phyloP scores from a whole-genome alignment of 2,329 filamentous ascomycete genomes.

The Cladophialophora yegresii region DNA sequence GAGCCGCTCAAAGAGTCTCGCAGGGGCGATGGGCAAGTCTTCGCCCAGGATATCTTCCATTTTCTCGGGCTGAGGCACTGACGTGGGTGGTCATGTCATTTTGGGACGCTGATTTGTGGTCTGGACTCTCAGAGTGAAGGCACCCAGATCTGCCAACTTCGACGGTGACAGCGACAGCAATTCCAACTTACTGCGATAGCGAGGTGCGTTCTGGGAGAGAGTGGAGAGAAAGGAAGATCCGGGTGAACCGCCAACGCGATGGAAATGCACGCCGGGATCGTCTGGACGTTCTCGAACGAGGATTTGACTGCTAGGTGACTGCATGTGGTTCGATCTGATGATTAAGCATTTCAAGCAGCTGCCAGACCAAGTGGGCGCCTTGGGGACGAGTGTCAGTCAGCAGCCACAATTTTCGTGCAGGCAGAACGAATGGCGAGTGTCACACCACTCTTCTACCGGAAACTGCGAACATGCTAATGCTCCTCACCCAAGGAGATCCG shows the following conservation, averaged over 20 bases:
- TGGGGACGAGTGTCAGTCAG: slow-evolving; percentile 11
- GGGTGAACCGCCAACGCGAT: neutral
- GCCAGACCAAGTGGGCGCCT: slow-evolving; percentile 7
- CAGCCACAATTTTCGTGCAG: neutral
- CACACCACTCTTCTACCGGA: neutral
- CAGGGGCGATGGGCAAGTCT: slow-evolving; percentile 59
- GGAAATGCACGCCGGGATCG: slow-evolving; percentile 8
- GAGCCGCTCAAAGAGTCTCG: slow-evolving; percentile 71
- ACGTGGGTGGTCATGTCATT: slow-evolving; percentile 25
- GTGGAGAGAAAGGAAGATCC: slow-evolving; percentile 11
- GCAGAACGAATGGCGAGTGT: neutral
- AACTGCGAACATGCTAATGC: neutral
- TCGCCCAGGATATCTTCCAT: slow-evolving; percentile 45
- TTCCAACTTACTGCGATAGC: neutral
- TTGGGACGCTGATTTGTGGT: slow-evolving; percentile 7
- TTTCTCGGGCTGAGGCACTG: slow-evolving; percentile 16
- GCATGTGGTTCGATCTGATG: slow-evolving; percentile 13
- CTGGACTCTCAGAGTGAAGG: slow-evolving; percentile 12
- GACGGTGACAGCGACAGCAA: neutral
- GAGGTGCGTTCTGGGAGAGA: slow-evolving; percentile 7
- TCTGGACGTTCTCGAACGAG: slow-evolving; percentile 13
- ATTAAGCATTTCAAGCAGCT: slow-evolving; percentile 17
- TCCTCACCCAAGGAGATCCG: neutral
- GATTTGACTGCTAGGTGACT: neutral
- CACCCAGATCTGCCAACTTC: neutral